Evolutionary conservation across 768 basidiomycete genomes (phyloP), one percentile per base, ranked within the genome.

Genomic region (Russula olivacea): DNA sequence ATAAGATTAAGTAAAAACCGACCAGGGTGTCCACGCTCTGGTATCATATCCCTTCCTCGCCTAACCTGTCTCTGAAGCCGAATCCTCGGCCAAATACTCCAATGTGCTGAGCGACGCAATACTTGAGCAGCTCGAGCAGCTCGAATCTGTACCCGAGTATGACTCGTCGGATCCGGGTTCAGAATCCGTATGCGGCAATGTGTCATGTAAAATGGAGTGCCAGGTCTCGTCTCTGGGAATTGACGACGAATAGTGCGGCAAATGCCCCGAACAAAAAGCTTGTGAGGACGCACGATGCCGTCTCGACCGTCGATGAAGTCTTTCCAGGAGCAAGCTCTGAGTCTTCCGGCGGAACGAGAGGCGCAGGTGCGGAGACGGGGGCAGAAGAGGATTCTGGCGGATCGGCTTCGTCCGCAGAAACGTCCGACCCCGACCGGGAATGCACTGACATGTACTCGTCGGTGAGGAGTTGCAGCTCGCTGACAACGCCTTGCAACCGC

Each of bases 221-320:
- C 55, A 68, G 59, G 56, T 63, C 61, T 60, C 60, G 66, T 54
- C 50, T 65, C 64, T 68, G 68, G 66, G 66, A 65, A 62, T 67
- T 68, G 55, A 67, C 58, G 52, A 64, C 58, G 55, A 67, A 65
- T 48, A 84, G 73, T 21, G 84, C 79, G 68, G 84, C 75, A 66
- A 83, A 80, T 28, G 83, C 78, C 48, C 84, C 84, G 51, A 84
- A 72, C 54, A 88, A 74, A 68, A 88, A 82, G 41, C 86, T 86
- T 23, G 85, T 79, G 59, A 82, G 71, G 56, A 81, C 71, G 68
- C 77, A 79, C 53, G 80, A 81, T 56, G 79, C 78, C 51, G 77
- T 74, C 61, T 68, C 67, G 62, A 68, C 65, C 59, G 48, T 68
- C 51, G 67, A 63, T 36, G 67, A 59, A 45, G 36, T 66, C 28